Evolutionary conservation across 306 rosid species (phyloP), one percentile per base, ranked within the genome.

Genomic region (Pachyrhizus erosus): DNA sequence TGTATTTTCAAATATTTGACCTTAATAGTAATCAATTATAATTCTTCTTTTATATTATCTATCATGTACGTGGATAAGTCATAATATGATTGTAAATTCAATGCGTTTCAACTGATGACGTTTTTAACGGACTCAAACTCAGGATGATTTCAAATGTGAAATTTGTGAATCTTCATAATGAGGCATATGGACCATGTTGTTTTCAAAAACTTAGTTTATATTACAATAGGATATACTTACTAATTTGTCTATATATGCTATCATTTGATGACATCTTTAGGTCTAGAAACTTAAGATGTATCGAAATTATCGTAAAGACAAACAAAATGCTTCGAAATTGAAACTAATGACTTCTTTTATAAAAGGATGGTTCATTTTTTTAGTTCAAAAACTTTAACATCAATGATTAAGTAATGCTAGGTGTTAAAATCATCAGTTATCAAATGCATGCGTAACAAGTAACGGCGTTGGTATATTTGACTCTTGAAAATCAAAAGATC

Each of bases 401-500:
- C 70, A 18, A 43, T 61, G 13, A 77, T 77, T 29, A 31, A n/a
- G 29, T 45, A 9, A 40, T 26, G 13, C n/a, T 60, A 61, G 9
- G 21, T 15, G 42, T 62, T 31, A 15, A 45, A 62, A 8, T 72
- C 3, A 45, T 9, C 24, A 75, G 7, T 29, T 45, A 46, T 17
- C 33, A 7, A 65, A 14, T 64, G 23, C 48, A n/a, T 62, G 33
- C 49, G 23, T 62, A 15, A 29, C 33, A 77, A 31, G 40, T 31
- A 23, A 66, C 39, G 5, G 34, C 0, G 17, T 60, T 42, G 31
- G 29, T 40, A 76, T 27, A 42, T 27, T 77, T 27, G 43, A 55
- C 54, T 57, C 13, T 75, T 61, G 45, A 61, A 76, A 77, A 76
- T 34, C n/a, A n/a, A 60, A 27, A 14, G 13, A n/a, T 43, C 6